Evolutionary conservation across 2,329 filamentous ascomycete species (phyloP).

Genomic region (Hymenoscyphus albidus): DNA sequence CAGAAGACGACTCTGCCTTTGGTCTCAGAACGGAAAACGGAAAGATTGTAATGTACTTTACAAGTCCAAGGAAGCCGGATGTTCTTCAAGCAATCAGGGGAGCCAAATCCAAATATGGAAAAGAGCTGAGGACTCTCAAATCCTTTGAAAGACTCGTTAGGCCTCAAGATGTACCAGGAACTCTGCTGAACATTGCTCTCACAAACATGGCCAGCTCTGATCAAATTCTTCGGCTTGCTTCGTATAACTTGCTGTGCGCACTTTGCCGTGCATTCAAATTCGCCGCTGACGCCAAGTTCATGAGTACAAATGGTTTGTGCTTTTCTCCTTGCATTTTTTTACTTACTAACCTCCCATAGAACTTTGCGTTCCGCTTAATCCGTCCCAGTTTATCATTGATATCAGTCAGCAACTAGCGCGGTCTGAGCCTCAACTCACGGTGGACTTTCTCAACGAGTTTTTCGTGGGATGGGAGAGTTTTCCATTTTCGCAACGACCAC

Average conservation of each 20-base stretch:
- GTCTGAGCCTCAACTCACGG: constrained; percentile 63
- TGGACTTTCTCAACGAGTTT: constrained; percentile 69
- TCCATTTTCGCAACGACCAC: constrained; percentile 60
- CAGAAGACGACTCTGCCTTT: constrained; percentile 64
- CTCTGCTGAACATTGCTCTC: constrained; percentile 62
- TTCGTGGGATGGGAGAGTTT: constrained; percentile 71
- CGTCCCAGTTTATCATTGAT: constrained; percentile 60
- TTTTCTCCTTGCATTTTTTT: not conserved
- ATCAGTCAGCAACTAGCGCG: constrained; percentile 61
- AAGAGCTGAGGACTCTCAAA: constrained; percentile 58
- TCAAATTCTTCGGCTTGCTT: constrained; percentile 55
- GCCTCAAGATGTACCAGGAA: constrained; percentile 68
- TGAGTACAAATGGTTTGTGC: constrained; percentile 55
- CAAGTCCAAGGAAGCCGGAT: constrained; percentile 60
- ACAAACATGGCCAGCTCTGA: constrained; percentile 63
- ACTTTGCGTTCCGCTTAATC: constrained; percentile 59
- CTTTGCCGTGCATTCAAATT: constrained; percentile 67
- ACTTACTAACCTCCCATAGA: constrained; percentile 40
- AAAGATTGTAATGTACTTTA: constrained; percentile 70
- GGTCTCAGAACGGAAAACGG: constrained; percentile 65
- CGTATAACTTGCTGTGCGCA: constrained; percentile 64
- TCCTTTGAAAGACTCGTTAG: constrained; percentile 62
- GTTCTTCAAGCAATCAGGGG: constrained; percentile 60
- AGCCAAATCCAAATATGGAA: constrained; percentile 61
- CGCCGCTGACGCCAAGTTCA: constrained; percentile 54